These are phyloP conservation scores for Mycena polygramma DNA, from an alignment of 768 basidiomycete genomes.

Conservation along the genomic window DNA sequence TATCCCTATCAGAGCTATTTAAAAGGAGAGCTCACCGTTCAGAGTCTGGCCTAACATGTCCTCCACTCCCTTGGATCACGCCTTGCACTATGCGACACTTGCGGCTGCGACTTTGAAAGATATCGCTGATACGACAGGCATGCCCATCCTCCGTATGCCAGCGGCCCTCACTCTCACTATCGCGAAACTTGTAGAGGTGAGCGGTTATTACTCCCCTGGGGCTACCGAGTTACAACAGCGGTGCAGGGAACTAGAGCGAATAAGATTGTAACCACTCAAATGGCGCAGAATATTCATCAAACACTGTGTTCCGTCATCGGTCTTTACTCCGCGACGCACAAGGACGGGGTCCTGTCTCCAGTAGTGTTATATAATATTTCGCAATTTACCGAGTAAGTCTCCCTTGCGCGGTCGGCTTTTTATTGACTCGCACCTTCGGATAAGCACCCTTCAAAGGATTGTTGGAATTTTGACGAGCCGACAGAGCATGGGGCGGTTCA, in stretches of 20 bases:
- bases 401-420: not conserved
- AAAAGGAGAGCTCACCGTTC: too few relatives aligned
- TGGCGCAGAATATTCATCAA: constrained; percentile 3
- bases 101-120: not conserved
- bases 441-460: constrained; percentile 4
- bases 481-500: not conserved
- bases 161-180: not conserved
- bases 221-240: not conserved
- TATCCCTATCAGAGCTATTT: too few relatives aligned
- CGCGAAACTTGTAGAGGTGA: not conserved
- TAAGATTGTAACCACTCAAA: not conserved
- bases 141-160: not conserved
- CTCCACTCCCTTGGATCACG: not conserved
- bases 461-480: not conserved
- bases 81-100: not conserved
- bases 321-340: not conserved
- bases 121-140: not conserved
- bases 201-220: not conserved
- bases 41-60: too few relatives aligned
- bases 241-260: not conserved
- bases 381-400: constrained; percentile 5
- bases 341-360: not conserved
- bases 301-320: not conserved
- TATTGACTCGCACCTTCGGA: too few relatives aligned
- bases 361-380: not conserved